Evolutionary conservation across 176 grass and related monocot species (phyloP), one percentile per base, ranked within the genome.

Genomic region (Eragrostis nindensis): DNA sequence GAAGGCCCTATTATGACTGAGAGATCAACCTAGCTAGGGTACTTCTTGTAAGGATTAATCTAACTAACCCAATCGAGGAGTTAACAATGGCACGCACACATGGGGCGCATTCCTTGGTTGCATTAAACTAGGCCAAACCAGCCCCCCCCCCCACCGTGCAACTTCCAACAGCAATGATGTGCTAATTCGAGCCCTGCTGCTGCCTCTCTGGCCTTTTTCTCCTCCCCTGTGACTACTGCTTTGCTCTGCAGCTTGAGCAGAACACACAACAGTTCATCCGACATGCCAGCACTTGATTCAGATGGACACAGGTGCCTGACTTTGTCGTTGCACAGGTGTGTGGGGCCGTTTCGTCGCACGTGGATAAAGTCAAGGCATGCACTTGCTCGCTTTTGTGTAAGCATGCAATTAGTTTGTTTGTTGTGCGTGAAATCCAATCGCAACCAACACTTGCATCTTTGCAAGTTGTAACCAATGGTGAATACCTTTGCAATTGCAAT

Each of bases 101-200:
- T 70, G 87, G 82, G 46, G 1, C 41, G 14, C 39, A 1, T 26
- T 29, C 38, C 47, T 27, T 71, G 36, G 22, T 18, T 8, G 9
- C 19, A 32, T 22, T 80, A 84, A 80, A 27, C 53, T 39, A 70
- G 42, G 5, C 4, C 25, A 49, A 5, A 2, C 18, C 44, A 38
- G 42, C 56, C 60, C 29, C 26, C 26, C 12, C 32, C 26, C 44
- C n/a, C 45, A 64, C 0, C 77, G 54, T 62, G 83, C 83, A 59
- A 55, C 78, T 22, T 38, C 78, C 80, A 38, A 2, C 78, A 52
- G 38, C 88, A 66, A 86, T 86, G 78, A 82, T 82, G 82, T 19
- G 22, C 83, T 60, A 77, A 71, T 82, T 78, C 59, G 78, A 89
- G 78, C 47, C 38, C 83, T 86, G 78, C 77, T n/a, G n/a, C 82